Evolutionary conservation across 495 filamentous ascomycete genomes (phyloP).

Genomic region (Astrothelium subdiscretum): DNA sequence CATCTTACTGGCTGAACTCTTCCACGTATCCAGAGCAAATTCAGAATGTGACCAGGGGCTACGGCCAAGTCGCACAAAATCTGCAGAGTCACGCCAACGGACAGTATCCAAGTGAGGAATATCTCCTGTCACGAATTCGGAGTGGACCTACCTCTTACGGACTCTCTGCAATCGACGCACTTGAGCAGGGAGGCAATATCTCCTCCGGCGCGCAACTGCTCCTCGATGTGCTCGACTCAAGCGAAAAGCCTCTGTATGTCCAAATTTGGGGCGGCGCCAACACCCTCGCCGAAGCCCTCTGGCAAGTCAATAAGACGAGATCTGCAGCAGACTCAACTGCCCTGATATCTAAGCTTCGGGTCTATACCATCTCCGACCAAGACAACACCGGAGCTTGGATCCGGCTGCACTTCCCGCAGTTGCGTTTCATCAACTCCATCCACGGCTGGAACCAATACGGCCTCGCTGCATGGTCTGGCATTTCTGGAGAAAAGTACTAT

Average conservation of each 20-base stretch:
- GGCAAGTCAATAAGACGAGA: slow-evolving; percentile 23
- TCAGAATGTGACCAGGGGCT: slow-evolving; percentile 7
- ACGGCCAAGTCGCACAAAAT: slow-evolving; percentile 8
- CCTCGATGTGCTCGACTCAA: slow-evolving; percentile 22
- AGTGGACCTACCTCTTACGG: slow-evolving; percentile 11
- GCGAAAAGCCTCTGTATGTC: slow-evolving; percentile 32
- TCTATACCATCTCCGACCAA: slow-evolving; percentile 40
- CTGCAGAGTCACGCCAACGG: slow-evolving; percentile 10
- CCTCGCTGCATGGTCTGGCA: slow-evolving; percentile 37
- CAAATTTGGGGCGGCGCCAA: slow-evolving; percentile 40
- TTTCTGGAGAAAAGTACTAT: slow-evolving; percentile 35
- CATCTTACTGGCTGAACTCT: slow-evolving; percentile 19
- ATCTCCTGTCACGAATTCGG: slow-evolving; percentile 8
- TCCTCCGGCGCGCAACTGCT: slow-evolving; percentile 28
- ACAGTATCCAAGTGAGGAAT: slow-evolving; percentile 10
- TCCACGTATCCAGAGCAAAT: slow-evolving; percentile 11
- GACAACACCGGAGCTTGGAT: slow-evolving; percentile 41
- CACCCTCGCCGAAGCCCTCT: slow-evolving; percentile 33
- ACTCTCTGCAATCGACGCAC: slow-evolving; percentile 6
- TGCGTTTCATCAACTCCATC: slow-evolving; percentile 36
- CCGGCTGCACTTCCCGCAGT: slow-evolving; percentile 31
- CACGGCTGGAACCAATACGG: slow-evolving; percentile 40
- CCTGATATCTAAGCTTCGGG: slow-evolving; percentile 31
- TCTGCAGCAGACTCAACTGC: slow-evolving; percentile 20
- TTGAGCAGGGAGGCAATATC: slow-evolving; percentile 12